Evolutionary conservation across 257 asterid species (phyloP).

Genomic region (Eustoma russellianum): DNA sequence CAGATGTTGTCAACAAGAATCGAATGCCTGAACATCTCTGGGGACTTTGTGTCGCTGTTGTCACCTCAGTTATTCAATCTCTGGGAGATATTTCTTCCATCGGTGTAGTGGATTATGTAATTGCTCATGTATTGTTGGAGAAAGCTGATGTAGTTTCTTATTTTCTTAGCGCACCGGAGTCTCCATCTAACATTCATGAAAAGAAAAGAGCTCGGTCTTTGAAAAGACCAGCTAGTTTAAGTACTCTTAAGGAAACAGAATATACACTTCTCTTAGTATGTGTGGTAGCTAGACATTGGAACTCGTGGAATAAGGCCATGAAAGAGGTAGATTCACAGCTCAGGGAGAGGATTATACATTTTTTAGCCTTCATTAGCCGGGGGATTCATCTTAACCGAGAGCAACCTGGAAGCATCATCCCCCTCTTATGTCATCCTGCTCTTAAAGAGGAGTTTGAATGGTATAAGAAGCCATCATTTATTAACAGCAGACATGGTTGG

Average conservation of each 20-base stretch:
- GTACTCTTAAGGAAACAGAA: slow-evolving; percentile 68
- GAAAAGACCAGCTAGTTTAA: slow-evolving; percentile 52
- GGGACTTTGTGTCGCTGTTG: slow-evolving; percentile 90
- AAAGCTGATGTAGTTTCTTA: slow-evolving; percentile 53
- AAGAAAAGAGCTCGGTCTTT: slow-evolving; percentile 67
- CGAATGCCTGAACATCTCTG: slow-evolving; percentile 56
- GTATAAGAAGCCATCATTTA: slow-evolving; percentile 54
- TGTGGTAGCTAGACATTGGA: slow-evolving; percentile 57
- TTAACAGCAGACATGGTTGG: slow-evolving; percentile 85
- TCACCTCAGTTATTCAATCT: slow-evolving; percentile 73
- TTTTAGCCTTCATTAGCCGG: slow-evolving; percentile 79
- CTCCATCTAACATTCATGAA: slow-evolving; percentile 59
- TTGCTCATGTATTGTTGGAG: slow-evolving; percentile 69
- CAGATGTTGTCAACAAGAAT: slow-evolving; percentile 26
- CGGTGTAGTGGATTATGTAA: slow-evolving; percentile 55
- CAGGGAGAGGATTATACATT: slow-evolving; percentile 76
- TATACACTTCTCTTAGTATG: slow-evolving; percentile 63
- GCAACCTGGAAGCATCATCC: slow-evolving; percentile 38
- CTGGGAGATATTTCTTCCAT: slow-evolving; percentile 44
- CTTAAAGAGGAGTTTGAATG: slow-evolving; percentile 74
- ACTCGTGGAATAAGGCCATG: slow-evolving; percentile 67
- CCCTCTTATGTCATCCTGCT: slow-evolving; percentile 54
- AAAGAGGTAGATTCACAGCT: slow-evolving; percentile 67
- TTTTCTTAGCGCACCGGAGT: slow-evolving; percentile 77
- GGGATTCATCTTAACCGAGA: slow-evolving; percentile 73